phyloP scores from a whole-genome alignment of 352 stramenopile species.

The Pythium volutum region DNA sequence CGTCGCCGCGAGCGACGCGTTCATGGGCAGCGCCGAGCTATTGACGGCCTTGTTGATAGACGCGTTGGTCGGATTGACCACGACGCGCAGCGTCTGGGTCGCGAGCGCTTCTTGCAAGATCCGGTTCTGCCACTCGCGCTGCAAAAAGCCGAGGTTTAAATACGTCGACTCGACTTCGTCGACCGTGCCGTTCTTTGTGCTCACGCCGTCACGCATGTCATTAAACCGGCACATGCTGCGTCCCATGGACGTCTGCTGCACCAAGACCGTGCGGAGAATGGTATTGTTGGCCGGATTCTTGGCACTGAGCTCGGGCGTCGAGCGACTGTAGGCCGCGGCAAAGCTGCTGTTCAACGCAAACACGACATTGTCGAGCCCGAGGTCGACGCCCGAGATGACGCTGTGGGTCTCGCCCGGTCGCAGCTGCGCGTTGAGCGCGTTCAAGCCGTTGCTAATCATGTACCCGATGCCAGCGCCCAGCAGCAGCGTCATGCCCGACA shows the following conservation, averaged over 20 bases:
- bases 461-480: slow-evolving; percentile 3
- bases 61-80: slow-evolving; percentile 13
- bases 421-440: slow-evolving; percentile 14
- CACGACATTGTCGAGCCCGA: background rate
- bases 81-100: background rate
- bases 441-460: slow-evolving; percentile 14
- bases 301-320: background rate
- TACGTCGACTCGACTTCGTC: background rate
- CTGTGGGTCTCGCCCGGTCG: background rate
- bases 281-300: slow-evolving; percentile 6
- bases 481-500: background rate
- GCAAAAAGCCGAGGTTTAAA: background rate
- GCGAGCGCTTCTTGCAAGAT: background rate
- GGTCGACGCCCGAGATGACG: background rate
- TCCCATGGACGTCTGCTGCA: background rate
- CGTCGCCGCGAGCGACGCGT: slow-evolving; percentile 2
- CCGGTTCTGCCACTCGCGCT: slow-evolving; percentile 5
- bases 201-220: background rate
- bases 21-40: slow-evolving; percentile 12
- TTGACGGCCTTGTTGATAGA: background rate
- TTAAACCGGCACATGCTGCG: background rate
- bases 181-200: background rate
- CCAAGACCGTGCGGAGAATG: background rate
- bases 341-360: background rate
- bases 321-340: background rate